Conservation (phyloP, 331 rosid genomes). For the Quercus lobata region DNA sequence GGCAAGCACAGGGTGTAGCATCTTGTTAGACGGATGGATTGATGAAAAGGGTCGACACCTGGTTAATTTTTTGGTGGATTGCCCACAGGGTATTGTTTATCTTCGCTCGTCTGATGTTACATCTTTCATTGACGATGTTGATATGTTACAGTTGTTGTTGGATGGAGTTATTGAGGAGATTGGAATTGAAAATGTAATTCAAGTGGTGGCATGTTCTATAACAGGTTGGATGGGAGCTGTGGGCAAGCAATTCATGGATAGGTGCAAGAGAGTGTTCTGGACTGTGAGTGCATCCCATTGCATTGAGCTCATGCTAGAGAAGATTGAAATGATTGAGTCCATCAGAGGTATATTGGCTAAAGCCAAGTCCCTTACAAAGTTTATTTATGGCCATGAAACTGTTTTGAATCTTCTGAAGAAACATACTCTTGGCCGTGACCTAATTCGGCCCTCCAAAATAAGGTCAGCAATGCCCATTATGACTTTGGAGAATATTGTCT, state of each 20-base stretch:
- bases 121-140: not conserved
- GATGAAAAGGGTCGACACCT: slow-evolving; percentile 19
- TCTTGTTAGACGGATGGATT: slow-evolving; percentile 24
- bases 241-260: slow-evolving; percentile 12
- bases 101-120: slow-evolving; percentile 19
- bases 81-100: slow-evolving; percentile 22
- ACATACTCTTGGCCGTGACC: slow-evolving; percentile 10
- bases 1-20: slow-evolving; percentile 27
- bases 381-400: slow-evolving; percentile 11
- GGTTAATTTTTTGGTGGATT: slow-evolving; percentile 22
- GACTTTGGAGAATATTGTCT: slow-evolving; percentile 20
- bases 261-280: slow-evolving; percentile 21
- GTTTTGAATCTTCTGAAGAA: slow-evolving; percentile 18
- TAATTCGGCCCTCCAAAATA: slow-evolving; percentile 20
- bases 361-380: slow-evolving; percentile 18
- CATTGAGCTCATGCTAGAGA: slow-evolving; percentile 23
- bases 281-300: slow-evolving; percentile 25
- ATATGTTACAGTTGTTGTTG: not conserved
- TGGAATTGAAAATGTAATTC: slow-evolving; percentile 14
- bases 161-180: slow-evolving; percentile 13
- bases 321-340: slow-evolving; percentile 12
- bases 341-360: slow-evolving; percentile 4
- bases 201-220: slow-evolving; percentile 15
- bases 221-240: slow-evolving; percentile 19
- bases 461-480: slow-evolving; percentile 17